These are phyloP conservation scores for Trichoderma citrinoviride DNA, from an alignment of 2,329 filamentous ascomycete species.

Conservation along the genomic window DNA sequence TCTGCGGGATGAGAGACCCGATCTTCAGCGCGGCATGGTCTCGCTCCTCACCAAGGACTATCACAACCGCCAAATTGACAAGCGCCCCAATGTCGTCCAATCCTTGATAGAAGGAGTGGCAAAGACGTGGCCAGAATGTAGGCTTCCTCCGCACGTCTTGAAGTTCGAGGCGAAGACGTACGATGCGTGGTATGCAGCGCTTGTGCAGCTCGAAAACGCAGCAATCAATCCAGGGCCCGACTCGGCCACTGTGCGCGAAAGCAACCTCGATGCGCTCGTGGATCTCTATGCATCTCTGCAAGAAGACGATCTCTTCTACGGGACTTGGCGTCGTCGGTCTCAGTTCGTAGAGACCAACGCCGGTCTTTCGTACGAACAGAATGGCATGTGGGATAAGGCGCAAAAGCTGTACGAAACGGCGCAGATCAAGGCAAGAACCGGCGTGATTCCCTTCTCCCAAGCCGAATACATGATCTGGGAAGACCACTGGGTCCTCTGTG, in stretches of 20 bases:
- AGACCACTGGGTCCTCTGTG: constrained; percentile 97
- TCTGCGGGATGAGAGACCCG: constrained; percentile 80
- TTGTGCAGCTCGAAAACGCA: constrained; percentile 84
- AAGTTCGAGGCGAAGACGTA: constrained; percentile 94
- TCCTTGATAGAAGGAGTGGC: constrained; percentile 86
- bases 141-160: constrained; percentile 91
- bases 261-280: constrained; percentile 91
- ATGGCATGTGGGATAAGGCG: constrained; percentile 98
- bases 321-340: constrained; percentile 90
- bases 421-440: constrained; percentile 94
- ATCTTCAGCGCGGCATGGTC: constrained; percentile 90
- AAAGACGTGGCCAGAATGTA: constrained; percentile 80
- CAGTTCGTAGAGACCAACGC: constrained; percentile 98
- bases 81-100: constrained; percentile 91
- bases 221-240: constrained; percentile 83
- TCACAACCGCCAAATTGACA: constrained; percentile 90
- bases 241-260: constrained; percentile 80
- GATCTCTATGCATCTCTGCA: constrained; percentile 87
- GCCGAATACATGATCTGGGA: constrained; percentile 99
- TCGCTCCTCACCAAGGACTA: constrained; percentile 90
- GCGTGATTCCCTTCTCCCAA: constrained; percentile 92
- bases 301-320: constrained; percentile 97
- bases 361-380: constrained; percentile 95
- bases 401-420: constrained; percentile 95
- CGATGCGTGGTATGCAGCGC: constrained; percentile 94